Evolutionary conservation across 805 yeast genomes (phyloP).

Genomic region (Metschnikowia chrysomelidarum): DNA sequence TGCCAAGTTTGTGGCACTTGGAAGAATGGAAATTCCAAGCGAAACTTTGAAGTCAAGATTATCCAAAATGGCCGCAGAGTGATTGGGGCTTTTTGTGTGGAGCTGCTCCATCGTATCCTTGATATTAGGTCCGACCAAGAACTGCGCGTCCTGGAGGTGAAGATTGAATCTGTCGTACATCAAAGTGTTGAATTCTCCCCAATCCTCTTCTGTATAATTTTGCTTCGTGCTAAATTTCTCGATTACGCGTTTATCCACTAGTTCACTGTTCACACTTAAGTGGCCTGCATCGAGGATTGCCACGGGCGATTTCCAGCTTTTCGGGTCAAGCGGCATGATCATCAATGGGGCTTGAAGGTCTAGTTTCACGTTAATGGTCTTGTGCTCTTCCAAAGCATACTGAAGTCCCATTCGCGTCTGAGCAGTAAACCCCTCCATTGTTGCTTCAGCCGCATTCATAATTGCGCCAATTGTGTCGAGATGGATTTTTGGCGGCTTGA

Average conservation of each 20-base stretch:
- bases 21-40: constrained; percentile 81
- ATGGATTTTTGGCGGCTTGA: constrained; percentile 83
- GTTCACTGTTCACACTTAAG: constrained; percentile 75
- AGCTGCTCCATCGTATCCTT: constrained; percentile 74
- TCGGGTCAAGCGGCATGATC: constrained; percentile 79
- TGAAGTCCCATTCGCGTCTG: constrained; percentile 92
- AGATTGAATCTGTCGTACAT: constrained; percentile 89
- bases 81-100: constrained; percentile 41
- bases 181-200: constrained; percentile 68
- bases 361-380: constrained; percentile 77
- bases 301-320: constrained; percentile 80
- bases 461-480: constrained; percentile 86
- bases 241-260: constrained; percentile 67
- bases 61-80: constrained; percentile 66
- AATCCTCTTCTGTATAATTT: constrained; percentile 62
- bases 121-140: constrained; percentile 80
- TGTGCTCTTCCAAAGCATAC: constrained; percentile 92
- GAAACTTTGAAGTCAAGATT: constrained; percentile 70
- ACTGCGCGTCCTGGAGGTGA: constrained; percentile 79
- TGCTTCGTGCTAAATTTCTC: constrained; percentile 66
- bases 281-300: constrained; percentile 96
- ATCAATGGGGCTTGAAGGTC: constrained; percentile 94
- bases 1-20: constrained; percentile 73
- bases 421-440: constrained; percentile 84
- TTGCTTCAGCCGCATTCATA: constrained; percentile 91